Conservation (phyloP, 257 asterid genomes). For the Solanum chilense region DNA sequence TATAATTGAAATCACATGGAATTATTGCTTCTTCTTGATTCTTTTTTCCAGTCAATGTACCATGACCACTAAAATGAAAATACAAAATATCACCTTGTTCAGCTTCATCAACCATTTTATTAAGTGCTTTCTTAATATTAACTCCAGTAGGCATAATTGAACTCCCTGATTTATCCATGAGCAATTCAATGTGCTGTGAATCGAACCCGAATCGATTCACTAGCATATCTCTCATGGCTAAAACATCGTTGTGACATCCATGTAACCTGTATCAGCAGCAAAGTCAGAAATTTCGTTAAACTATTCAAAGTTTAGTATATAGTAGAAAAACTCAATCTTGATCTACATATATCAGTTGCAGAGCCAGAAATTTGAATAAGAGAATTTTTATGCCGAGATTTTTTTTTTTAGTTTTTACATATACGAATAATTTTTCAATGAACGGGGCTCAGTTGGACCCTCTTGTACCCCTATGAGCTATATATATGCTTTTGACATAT, state of each 20-base stretch:
- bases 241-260: constrained; percentile 74
- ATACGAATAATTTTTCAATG: neutral
- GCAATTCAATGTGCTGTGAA: constrained; percentile 16
- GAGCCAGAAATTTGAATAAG: neutral
- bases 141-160: constrained; percentile 54
- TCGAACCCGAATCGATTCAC: constrained; percentile 43
- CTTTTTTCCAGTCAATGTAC: constrained; percentile 28
- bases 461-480: neutral
- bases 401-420: no score
- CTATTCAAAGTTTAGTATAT: neutral
- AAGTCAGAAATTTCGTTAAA: neutral
- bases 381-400: neutral
- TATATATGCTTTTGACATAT: neutral
- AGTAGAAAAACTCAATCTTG: neutral
- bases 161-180: constrained; percentile 52
- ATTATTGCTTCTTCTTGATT: constrained; percentile 61
- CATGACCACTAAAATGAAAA: constrained; percentile 81
- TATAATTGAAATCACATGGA: constrained; percentile 68
- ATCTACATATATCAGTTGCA: neutral
- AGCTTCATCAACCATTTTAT: constrained; percentile 46
- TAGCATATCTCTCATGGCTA: constrained; percentile 47
- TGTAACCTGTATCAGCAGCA: constrained; percentile 21
- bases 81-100: constrained; percentile 43
- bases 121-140: constrained; percentile 53
- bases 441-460: neutral